Conservation (phyloP, 225 moss, liverwort and hornwort genomes). For the Sphagnum tenellum region DNA sequence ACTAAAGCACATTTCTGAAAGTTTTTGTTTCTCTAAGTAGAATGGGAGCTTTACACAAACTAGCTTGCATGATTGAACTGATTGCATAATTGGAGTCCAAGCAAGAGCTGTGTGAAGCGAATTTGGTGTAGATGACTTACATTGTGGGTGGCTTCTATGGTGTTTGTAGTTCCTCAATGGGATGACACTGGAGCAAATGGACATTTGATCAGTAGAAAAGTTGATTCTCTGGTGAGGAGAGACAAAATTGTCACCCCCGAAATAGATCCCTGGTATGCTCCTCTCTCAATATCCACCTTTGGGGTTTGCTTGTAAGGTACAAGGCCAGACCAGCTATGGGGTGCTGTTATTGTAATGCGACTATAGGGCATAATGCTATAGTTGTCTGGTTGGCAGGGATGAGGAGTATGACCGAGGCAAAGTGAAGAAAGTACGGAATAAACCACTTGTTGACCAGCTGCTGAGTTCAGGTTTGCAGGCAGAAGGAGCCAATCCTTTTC, state of each 20-base stretch:
- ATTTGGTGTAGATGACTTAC: background rate
- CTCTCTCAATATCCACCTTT: no score
- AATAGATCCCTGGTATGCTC: slow-evolving; percentile 30
- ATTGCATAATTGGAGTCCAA: no score
- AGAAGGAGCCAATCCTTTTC: slow-evolving; percentile 25
- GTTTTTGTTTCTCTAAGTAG: no score
- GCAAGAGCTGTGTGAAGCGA: no score
- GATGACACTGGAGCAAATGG: slow-evolving; percentile 29
- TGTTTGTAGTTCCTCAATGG: slow-evolving; percentile 44
- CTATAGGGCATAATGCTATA: no score
- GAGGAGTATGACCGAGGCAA: slow-evolving; percentile 57
- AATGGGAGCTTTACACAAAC: no score
- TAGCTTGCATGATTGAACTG: no score
- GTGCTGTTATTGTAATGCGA: no score
- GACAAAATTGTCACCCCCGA: slow-evolving; percentile 23
- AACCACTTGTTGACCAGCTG: slow-evolving; percentile 14
- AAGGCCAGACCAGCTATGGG: no score
- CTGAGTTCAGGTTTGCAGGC: background rate
- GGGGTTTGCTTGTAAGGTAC: no score
- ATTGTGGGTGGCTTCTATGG: background rate
- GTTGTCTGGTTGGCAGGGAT: slow-evolving; percentile 21
- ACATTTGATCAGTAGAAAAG: slow-evolving; percentile 16
- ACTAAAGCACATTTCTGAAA: background rate
- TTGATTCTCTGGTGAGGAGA: slow-evolving; percentile 24
- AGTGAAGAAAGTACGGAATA: slow-evolving; percentile 40